Percentiles rank a stretch among this genome's conserved stretches.
These are phyloP conservation scores for Staphylotrichum tortipilum DNA, from an alignment of 495 filamentous ascomycete genomes.

Conservation along the genomic window DNA sequence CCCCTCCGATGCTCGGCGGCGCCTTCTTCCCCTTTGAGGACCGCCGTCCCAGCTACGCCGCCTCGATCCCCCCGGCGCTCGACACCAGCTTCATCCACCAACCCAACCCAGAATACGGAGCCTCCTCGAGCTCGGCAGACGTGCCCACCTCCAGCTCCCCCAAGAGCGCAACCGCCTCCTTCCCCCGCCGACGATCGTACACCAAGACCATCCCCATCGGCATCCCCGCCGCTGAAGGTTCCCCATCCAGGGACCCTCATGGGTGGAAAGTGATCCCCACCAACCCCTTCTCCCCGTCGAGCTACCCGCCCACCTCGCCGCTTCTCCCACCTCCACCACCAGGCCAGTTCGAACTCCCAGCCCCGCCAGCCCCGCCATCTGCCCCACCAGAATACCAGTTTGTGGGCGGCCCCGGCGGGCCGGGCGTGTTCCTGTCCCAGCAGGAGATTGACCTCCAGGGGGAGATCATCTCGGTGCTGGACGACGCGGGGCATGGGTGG, in stretches of 20 bases:
- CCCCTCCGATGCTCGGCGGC: constrained; percentile 26
- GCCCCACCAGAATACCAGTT: constrained; percentile 22
- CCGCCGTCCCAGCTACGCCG: constrained; percentile 30
- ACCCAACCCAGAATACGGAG: constrained; percentile 32
- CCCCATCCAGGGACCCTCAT: too few species aligned
- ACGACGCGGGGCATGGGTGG: constrained; percentile 38
- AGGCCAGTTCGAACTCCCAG: not conserved
- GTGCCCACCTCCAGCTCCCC: constrained; percentile 19
- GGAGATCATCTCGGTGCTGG: constrained; percentile 37
- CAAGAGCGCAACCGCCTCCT: constrained; percentile 20
- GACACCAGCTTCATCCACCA: constrained; percentile 34
- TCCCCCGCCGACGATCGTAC: constrained; percentile 35
- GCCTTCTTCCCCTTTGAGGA: constrained; percentile 30
- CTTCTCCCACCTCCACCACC: constrained; percentile 33
- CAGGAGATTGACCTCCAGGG: constrained; percentile 34
- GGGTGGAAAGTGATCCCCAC: too few species aligned
- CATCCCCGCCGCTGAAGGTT: too few species aligned
- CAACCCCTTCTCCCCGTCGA: constrained; percentile 31
- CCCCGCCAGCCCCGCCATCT: too few species aligned
- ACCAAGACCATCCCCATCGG: constrained; percentile 33
- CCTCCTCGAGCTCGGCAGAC: constrained; percentile 23
- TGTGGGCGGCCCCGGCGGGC: constrained; percentile 22
- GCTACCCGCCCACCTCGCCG: constrained; percentile 36
- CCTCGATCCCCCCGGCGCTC: constrained; percentile 29
- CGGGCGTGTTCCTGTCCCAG: constrained; percentile 10